phyloP scores from a whole-genome alignment of 805 yeast genomes.

The Middelhovenomyces tepae region DNA sequence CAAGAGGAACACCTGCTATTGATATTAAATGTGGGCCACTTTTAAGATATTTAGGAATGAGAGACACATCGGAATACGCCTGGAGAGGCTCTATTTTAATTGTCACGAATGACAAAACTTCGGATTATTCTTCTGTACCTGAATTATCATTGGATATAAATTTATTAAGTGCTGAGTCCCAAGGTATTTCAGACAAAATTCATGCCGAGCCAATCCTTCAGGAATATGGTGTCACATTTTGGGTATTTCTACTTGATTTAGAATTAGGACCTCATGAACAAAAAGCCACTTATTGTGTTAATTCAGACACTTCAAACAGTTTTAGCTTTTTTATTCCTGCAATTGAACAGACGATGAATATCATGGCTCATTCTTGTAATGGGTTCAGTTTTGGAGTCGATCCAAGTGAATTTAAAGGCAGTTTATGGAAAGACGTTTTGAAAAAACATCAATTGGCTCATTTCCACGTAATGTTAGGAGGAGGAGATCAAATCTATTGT shows the following conservation, averaged over 20 bases:
- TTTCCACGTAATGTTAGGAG: conserved; percentile 94
- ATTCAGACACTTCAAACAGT: conserved; percentile 33
- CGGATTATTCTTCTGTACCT: conserved; percentile 22
- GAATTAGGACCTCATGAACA: conserved; percentile 44
- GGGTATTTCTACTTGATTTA: conserved; percentile 54
- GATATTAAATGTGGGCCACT: too few species aligned
- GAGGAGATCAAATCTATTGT: conserved; percentile 92
- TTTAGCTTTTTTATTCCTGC: conserved; percentile 69
- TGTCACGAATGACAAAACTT: conserved; percentile 41
- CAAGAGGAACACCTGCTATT: too few species aligned
- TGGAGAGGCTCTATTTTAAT: conserved; percentile 66
- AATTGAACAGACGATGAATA: conserved; percentile 58
- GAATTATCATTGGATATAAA: conserved; percentile 18
- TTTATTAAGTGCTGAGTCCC: conserved; percentile 30
- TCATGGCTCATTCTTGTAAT: conserved; percentile 79
- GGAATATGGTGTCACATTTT: conserved; percentile 46
- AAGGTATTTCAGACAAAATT: neutral
- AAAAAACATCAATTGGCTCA: conserved; percentile 49
- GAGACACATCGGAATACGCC: conserved; percentile 38
- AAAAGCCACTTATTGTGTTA: conserved; percentile 52
- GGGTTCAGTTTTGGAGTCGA: conserved; percentile 76
- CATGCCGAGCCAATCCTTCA: conserved; percentile 37
- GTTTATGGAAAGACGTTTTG: conserved; percentile 81
- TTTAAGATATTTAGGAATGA: conserved; percentile 55
- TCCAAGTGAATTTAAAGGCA: conserved; percentile 57